A percentile compares a stretch with the other conserved stretches of the same genome.
Evolutionary conservation across 2,329 filamentous ascomycete genomes (phyloP).

Genomic region (Aspergillus terreus): DNA sequence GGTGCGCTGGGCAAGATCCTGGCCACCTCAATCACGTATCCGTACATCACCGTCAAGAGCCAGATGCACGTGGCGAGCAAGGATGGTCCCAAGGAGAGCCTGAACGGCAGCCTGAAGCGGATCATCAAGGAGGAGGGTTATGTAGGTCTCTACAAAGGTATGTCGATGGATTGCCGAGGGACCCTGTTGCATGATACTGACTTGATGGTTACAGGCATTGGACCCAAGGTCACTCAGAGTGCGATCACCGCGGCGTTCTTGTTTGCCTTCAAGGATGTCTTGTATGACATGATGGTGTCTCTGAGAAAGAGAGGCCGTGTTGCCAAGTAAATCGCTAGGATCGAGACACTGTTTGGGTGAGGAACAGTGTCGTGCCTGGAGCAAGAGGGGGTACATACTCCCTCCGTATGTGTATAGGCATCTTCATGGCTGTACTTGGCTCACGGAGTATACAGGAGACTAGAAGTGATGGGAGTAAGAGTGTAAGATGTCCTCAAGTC

Average conservation of each 20-base stretch:
- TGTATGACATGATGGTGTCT: conserved; percentile 63
- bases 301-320: conserved; percentile 29
- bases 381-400: no score
- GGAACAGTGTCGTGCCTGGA: no score
- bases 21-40: conserved; percentile 90
- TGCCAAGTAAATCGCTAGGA: conserved; percentile 24
- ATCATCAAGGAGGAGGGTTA: conserved; percentile 91
- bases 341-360: no score
- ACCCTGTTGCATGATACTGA: background rate
- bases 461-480: no score
- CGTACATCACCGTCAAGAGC: conserved; percentile 98
- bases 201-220: conserved; percentile 63
- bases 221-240: conserved; percentile 93
- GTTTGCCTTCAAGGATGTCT: conserved; percentile 95
- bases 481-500: no score
- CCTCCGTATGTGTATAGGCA: background rate
- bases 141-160: conserved; percentile 85
- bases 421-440: background rate
- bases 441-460: no score
- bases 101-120: conserved; percentile 70
- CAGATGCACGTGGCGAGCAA: conserved; percentile 87
- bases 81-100: conserved; percentile 72
- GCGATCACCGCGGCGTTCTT: conserved; percentile 93
- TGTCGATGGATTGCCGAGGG: conserved; percentile 25
- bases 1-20: conserved; percentile 92